These are phyloP conservation scores for Chamaecrista fasciculata DNA, from an alignment of 306 rosid species.

Conservation along the genomic window DNA sequence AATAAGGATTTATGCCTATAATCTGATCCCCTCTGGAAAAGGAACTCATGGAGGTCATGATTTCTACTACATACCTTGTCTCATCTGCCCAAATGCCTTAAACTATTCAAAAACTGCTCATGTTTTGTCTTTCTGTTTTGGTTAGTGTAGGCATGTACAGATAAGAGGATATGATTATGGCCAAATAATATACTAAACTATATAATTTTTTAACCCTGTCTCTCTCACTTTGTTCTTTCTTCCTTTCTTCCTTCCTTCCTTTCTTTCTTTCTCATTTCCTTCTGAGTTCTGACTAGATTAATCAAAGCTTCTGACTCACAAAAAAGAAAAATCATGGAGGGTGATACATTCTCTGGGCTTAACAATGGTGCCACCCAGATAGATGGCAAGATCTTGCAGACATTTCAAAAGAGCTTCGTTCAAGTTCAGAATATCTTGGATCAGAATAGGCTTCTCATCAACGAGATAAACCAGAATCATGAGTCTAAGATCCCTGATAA, in stretches of 20 bases:
- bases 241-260: constrained; percentile 11
- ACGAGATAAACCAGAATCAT: constrained; percentile 94
- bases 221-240: neutral
- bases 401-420: constrained; percentile 82
- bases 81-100: constrained; percentile 55
- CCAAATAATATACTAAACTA: constrained; percentile 10
- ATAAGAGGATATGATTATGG: constrained; percentile 23
- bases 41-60: constrained; percentile 67
- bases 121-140: constrained; percentile 54
- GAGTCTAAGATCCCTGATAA: constrained; percentile 96
- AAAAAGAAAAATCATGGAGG: constrained; percentile 60
- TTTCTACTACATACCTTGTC: constrained; percentile 65
- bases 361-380: constrained; percentile 61
- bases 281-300: constrained; percentile 57
- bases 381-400: constrained; percentile 72
- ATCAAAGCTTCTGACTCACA: constrained; percentile 30
- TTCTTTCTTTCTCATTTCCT: constrained; percentile 42
- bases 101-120: constrained; percentile 54
- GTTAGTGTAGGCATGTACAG: constrained; percentile 60
- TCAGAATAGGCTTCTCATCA: constrained; percentile 91
- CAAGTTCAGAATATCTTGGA: constrained; percentile 93
- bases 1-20: constrained; percentile 15
- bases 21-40: constrained; percentile 48
- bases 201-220: constrained; percentile 12
- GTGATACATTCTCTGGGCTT: constrained; percentile 80